Evolutionary conservation across 768 basidiomycete genomes (phyloP).

Genomic region (Lactifluus pinguis): DNA sequence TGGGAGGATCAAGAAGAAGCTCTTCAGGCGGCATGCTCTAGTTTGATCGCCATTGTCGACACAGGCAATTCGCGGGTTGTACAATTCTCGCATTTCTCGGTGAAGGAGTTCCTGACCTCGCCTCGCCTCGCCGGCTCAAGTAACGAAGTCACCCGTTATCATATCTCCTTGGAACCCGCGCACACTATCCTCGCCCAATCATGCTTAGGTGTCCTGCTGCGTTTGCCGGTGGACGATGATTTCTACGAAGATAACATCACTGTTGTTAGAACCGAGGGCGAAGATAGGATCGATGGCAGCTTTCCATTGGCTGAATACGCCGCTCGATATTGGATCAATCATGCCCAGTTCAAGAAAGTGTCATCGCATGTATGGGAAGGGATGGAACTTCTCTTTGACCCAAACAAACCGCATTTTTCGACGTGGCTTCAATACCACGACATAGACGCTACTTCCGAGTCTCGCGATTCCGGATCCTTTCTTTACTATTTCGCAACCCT

Average conservation of each 20-base stretch:
- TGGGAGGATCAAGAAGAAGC: not conserved
- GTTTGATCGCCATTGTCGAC: not conserved
- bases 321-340: not conserved
- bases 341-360: not conserved
- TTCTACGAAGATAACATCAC: not conserved
- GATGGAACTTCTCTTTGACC: too few species aligned
- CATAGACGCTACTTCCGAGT: too few species aligned
- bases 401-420: too few species aligned
- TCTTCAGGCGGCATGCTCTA: not conserved
- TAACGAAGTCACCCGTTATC: not conserved
- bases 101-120: not conserved
- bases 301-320: not conserved
- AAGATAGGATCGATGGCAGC: not conserved
- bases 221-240: not conserved
- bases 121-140: not conserved
- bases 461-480: not conserved
- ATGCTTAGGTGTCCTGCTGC: not conserved
- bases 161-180: not conserved
- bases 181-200: not conserved
- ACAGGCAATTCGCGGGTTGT: not conserved
- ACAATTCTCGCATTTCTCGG: not conserved
- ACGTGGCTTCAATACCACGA: not conserved
- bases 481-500: not conserved
- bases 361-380: not conserved
- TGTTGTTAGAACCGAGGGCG: not conserved